Evolutionary conservation across 2,329 filamentous ascomycete species (phyloP).

Genomic region (Magnaporthiopsis incrustans): DNA sequence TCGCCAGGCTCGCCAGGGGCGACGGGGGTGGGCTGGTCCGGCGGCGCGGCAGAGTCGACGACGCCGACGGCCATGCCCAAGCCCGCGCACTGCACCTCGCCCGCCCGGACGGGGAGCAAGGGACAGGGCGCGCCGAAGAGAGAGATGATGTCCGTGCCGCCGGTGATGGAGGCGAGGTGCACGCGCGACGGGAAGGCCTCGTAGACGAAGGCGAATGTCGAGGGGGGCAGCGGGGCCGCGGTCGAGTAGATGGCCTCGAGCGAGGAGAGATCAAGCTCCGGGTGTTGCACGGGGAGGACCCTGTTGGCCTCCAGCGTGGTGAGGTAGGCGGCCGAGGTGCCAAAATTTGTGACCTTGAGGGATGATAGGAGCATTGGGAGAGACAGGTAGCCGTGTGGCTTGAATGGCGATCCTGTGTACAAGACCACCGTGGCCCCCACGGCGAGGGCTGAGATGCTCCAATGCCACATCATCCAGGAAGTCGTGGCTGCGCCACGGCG

Average conservation of each 20-base stretch:
- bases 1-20: slow-evolving; percentile 68
- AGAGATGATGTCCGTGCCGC: slow-evolving; percentile 93
- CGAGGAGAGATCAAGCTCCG: slow-evolving; percentile 48
- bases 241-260: slow-evolving; percentile 89
- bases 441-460: slow-evolving; percentile 80
- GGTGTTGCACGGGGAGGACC: slow-evolving; percentile 49
- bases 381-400: slow-evolving; percentile 67
- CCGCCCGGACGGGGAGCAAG: slow-evolving; percentile 61
- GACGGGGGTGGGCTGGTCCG: slow-evolving; percentile 40
- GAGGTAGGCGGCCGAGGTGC: slow-evolving; percentile 89
- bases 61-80: slow-evolving; percentile 70
- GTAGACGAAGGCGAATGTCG: slow-evolving; percentile 88
- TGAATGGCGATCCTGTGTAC: slow-evolving; percentile 90
- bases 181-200: slow-evolving; percentile 69
- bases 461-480: slow-evolving; percentile 99
- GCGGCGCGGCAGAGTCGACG: slow-evolving; percentile 46
- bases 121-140: slow-evolving; percentile 83
- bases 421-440: slow-evolving; percentile 76
- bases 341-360: slow-evolving; percentile 82
- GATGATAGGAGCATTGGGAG: slow-evolving; percentile 77
- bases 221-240: slow-evolving; percentile 83
- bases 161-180: slow-evolving; percentile 88
- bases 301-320: slow-evolving; percentile 78
- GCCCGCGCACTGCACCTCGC: slow-evolving; percentile 70
- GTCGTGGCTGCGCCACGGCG: neutral